Percentiles rank a stretch among this genome's conserved stretches.
These are phyloP conservation scores for Leccinum rimulosum DNA, from an alignment of 768 basidiomycete genomes.

Conservation along the genomic window DNA sequence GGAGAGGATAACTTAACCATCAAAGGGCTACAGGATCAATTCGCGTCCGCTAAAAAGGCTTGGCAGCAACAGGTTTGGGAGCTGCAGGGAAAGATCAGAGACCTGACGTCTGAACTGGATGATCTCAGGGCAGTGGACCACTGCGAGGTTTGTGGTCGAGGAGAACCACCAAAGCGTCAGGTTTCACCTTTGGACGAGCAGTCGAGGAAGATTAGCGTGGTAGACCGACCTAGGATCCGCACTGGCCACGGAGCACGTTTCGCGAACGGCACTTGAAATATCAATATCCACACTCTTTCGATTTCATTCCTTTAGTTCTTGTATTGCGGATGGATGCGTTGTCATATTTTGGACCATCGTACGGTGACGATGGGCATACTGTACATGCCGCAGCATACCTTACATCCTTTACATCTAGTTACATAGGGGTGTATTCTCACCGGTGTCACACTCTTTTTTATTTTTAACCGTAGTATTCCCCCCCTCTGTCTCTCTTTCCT, in stretches of 20 bases:
- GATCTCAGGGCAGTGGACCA: constrained; percentile 44
- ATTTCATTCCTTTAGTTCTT: constrained; percentile 10
- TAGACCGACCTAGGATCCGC: constrained; percentile 64
- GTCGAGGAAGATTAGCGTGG: constrained; percentile 37
- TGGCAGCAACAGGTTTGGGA: constrained; percentile 79
- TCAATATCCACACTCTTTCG: constrained; percentile 9
- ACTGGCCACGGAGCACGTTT: constrained; percentile 68
- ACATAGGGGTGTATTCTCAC: constrained; percentile 10
- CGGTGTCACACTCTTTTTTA: constrained; percentile 3
- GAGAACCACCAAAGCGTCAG: constrained; percentile 21
- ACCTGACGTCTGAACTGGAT: constrained; percentile 68
- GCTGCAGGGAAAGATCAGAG: constrained; percentile 68
- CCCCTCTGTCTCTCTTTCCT: not conserved
- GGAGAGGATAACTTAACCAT: constrained; percentile 48
- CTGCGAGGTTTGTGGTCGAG: constrained; percentile 64
- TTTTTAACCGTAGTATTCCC: constrained; percentile 28
- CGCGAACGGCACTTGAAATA: constrained; percentile 39
- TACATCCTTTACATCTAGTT: constrained; percentile 13
- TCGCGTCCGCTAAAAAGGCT: constrained; percentile 52
- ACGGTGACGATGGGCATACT: constrained; percentile 7
- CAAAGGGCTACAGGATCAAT: constrained; percentile 58
- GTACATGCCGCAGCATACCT: constrained; percentile 12
- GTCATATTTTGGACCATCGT: constrained; percentile 16
- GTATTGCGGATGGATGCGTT: constrained; percentile 16
- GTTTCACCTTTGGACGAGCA: constrained; percentile 17